Evolutionary conservation across 495 filamentous ascomycete species (phyloP), one percentile per base, ranked within the genome.

Genomic region (Penicillium parvum): DNA sequence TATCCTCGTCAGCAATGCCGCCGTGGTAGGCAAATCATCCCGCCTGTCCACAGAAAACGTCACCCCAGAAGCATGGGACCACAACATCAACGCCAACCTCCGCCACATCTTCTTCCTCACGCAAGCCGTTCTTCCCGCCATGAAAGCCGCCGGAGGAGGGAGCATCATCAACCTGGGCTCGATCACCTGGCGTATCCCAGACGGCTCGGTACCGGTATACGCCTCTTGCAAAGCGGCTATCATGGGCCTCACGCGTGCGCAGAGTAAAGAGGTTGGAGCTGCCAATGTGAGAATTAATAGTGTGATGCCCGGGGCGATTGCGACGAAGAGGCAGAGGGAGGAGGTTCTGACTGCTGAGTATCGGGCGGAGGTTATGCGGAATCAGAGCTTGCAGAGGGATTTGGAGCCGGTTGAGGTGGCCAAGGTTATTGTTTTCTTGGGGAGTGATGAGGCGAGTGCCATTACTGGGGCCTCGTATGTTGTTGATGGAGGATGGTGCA

Each of bases 391-490:
- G 37, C 47, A 73, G 60, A 52, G 64, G 23, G 58, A 71, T 45
- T 41, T 75, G 12, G 33, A 53, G 52, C 69, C 63, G 46, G 60
- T 66, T n/a, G 74, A 78, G 43, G 64, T 75, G 11, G 74, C 73
- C 1, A 57, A 59, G 27, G 47, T 75, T 43, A 65, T 81, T 49
- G 67, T 66, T 4, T 81, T 75, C 45, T 47, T 81, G 27, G 55
- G 75, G 41, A 68, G 74, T 40, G 74, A 71, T 20, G 74, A 72
- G 26, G 66, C 64, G 40, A 69, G 60, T 27, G 78, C 70, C 38
- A 66, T 75, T 16, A 78, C 76, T 7, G 69, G 69, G 11, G 56
- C 55, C 7, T 48, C 59, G 10, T 53, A 64, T 50, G 43, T 49
- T 14, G 57, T 71, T 37, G 67, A 72, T 66, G 54, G 54, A n/a